Evolutionary conservation across 441 rosid genomes (phyloP).

Genomic region (Adansonia madagascariensis): DNA sequence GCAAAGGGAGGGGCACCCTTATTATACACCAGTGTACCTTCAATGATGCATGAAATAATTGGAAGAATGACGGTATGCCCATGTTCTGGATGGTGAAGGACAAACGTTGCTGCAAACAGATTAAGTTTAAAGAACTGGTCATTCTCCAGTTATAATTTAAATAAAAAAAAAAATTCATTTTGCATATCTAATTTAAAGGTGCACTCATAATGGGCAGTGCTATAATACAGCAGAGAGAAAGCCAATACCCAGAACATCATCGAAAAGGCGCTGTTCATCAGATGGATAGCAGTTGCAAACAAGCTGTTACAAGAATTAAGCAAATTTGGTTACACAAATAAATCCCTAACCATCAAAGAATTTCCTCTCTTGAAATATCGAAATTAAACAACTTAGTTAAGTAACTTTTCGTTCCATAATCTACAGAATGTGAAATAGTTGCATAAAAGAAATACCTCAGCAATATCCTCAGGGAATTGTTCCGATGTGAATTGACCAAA

Average conservation of each 20-base stretch:
- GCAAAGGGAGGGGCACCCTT: slow-evolving; percentile 81
- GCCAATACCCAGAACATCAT: slow-evolving; percentile 86
- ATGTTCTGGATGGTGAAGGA: slow-evolving; percentile 97
- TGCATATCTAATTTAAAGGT: neutral
- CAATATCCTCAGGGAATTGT: slow-evolving; percentile 91
- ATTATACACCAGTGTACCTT: slow-evolving; percentile 81
- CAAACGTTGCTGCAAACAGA: slow-evolving; percentile 75
- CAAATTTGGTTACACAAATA: slow-evolving; percentile 21
- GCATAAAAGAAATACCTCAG: slow-evolving; percentile 64
- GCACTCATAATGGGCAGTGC: neutral
- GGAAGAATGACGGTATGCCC: slow-evolving; percentile 98
- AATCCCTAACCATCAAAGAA: neutral
- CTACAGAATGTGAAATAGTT: slow-evolving; percentile 11
- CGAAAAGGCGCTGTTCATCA: slow-evolving; percentile 76
- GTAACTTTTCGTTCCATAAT: neutral
- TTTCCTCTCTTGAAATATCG: neutral
- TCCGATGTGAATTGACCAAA: slow-evolving; percentile 96
- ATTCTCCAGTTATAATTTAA: slow-evolving; percentile 2
- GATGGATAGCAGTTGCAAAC: slow-evolving; percentile 88
- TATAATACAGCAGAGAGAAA: slow-evolving; percentile 23
- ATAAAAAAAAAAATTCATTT: neutral
- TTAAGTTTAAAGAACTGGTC: slow-evolving; percentile 27
- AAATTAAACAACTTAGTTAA: neutral
- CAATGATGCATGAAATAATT: slow-evolving; percentile 89
- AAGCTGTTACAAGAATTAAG: slow-evolving; percentile 60